These are phyloP conservation scores for Colletotrichum sublineola DNA, from an alignment of 2,329 filamentous ascomycete genomes.

Conservation along the genomic window DNA sequence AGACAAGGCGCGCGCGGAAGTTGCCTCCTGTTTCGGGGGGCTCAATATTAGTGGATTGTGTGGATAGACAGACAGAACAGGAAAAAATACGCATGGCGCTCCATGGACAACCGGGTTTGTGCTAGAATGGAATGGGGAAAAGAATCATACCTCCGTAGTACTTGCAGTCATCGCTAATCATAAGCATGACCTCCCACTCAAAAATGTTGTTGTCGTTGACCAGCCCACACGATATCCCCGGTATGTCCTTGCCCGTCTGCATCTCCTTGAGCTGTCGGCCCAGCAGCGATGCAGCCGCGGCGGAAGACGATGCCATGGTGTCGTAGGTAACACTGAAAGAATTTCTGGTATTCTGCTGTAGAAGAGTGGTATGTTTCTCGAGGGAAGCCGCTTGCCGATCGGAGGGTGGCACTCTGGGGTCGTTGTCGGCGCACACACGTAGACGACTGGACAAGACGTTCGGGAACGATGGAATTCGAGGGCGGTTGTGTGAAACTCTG, in stretches of 20 bases:
- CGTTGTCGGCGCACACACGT: background rate
- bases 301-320: conserved; percentile 58
- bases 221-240: conserved; percentile 93
- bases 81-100: background rate
- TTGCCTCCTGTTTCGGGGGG: conserved; percentile 76
- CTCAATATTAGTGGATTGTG: conserved; percentile 4
- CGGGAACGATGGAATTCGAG: background rate
- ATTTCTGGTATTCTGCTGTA: background rate
- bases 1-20: conserved; percentile 87
- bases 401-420: conserved; percentile 6
- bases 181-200: conserved; percentile 99
- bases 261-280: conserved; percentile 93
- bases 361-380: background rate
- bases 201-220: conserved; percentile 90
- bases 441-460: background rate
- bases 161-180: conserved; percentile 95
- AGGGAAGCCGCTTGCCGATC: background rate
- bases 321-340: background rate
- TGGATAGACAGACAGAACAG: background rate
- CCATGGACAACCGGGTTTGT: background rate
- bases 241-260: conserved; percentile 90
- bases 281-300: conserved; percentile 79
- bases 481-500: too few species aligned
- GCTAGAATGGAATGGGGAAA: background rate
- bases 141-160: conserved; percentile 82